phyloP scores from a whole-genome alignment of 805 yeast genomes.

The Yarrowia sp. region DNA sequence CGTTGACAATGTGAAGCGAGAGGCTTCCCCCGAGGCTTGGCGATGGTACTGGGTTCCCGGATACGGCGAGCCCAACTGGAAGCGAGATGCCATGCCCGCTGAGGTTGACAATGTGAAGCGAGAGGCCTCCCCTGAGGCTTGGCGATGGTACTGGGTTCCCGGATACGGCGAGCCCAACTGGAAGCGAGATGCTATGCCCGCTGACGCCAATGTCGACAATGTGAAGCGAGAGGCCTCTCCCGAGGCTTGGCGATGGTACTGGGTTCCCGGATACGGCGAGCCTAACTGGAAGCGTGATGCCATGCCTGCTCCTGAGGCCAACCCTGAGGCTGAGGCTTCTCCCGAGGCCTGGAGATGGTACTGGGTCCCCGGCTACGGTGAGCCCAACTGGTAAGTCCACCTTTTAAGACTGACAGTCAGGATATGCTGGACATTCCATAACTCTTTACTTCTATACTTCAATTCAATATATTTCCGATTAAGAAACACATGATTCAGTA shows the following conservation, averaged over 20 bases:
- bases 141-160: constrained; percentile 17
- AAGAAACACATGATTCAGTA: background rate
- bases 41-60: constrained; percentile 6
- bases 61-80: constrained; percentile 10
- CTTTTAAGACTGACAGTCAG: background rate
- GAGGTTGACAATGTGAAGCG: background rate
- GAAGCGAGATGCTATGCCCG: constrained; percentile 23
- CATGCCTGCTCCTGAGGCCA: background rate
- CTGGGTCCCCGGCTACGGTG: constrained; percentile 1
- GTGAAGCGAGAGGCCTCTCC: constrained; percentile 4
- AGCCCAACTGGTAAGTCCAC: constrained; percentile 16
- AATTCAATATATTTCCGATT: background rate
- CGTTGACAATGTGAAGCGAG: background rate
- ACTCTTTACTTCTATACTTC: background rate
- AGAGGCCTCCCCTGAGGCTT: background rate
- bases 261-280: background rate
- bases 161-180: constrained; percentile 11
- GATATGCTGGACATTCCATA: constrained; percentile 12
- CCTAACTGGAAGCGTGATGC: constrained; percentile 17
- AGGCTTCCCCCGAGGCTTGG: constrained; percentile 2
- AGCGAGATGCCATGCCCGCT: too few relatives aligned
- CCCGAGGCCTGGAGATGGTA: constrained; percentile 6
- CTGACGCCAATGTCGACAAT: background rate
- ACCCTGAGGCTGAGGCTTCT: background rate
- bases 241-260: constrained; percentile 4